phyloP scores from a whole-genome alignment of 2,329 filamentous ascomycete genomes.

The Ophiosphaerella herpotricha region DNA sequence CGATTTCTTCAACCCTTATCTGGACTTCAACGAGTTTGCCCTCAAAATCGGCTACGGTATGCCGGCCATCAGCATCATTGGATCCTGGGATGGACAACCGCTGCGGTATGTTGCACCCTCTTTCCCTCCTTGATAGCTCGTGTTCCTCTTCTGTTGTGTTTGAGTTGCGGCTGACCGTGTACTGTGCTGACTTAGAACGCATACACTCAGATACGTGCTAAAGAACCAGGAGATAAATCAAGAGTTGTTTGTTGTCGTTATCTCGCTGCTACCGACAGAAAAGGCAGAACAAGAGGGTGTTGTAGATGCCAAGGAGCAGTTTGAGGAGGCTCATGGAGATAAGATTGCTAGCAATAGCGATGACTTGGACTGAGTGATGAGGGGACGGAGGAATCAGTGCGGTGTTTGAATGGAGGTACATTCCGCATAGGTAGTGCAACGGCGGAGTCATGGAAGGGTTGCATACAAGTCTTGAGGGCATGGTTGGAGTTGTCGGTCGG shows the following conservation, averaged over 20 bases:
- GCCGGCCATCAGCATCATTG: conserved; percentile 76
- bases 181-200: conserved; percentile 63
- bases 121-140: conserved; percentile 36
- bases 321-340: conserved; percentile 27
- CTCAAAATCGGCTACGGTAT: conserved; percentile 59
- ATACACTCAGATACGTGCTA: conserved; percentile 87
- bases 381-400: not conserved
- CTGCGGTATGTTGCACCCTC: conserved; percentile 60
- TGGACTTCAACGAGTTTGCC: conserved; percentile 82
- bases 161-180: conserved; percentile 13
- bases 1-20: conserved; percentile 89
- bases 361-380: conserved; percentile 20
- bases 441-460: not conserved
- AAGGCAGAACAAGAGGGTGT: conserved; percentile 47
- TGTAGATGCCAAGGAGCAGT: conserved; percentile 27
- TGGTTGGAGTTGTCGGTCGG: too few relatives aligned
- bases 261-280: conserved; percentile 74
- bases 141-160: conserved; percentile 35
- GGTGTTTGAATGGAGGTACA: not conserved
- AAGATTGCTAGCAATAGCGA: conserved; percentile 20
- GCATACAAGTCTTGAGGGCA: too few relatives aligned
- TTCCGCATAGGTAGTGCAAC: not conserved
- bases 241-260: conserved; percentile 79
- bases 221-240: conserved; percentile 76
- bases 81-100: conserved; percentile 79